A percentile compares a stretch with the other conserved stretches of the same genome.
Conservation (phyloP, 2,329 filamentous ascomycete genomes). For the Coniella lustricola region DNA sequence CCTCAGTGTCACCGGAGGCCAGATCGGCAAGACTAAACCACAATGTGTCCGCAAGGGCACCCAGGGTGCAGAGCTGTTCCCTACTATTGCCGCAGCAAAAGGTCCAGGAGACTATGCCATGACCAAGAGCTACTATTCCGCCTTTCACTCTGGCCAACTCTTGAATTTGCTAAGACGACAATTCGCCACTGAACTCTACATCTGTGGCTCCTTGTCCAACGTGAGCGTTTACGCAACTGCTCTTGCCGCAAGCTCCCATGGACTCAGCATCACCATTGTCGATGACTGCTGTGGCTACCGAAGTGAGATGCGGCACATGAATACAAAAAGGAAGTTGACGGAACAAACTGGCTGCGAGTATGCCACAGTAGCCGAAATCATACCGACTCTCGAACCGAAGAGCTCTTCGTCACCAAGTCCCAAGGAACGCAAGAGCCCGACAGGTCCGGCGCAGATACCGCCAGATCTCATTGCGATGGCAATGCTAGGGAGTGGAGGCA, state of each 20-base stretch:
- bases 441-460: slow-evolving; percentile 8
- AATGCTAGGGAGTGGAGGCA: slow-evolving; percentile 10
- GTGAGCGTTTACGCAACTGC: slow-evolving; percentile 87
- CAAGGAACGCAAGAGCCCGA: slow-evolving; percentile 18
- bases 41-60: slow-evolving; percentile 38
- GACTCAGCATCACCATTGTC: slow-evolving; percentile 77
- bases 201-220: slow-evolving; percentile 83
- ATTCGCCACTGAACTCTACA: slow-evolving; percentile 81
- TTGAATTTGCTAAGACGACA: slow-evolving; percentile 74
- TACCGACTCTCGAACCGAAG: slow-evolving; percentile 23
- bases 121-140: slow-evolving; percentile 79
- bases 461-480: slow-evolving; percentile 14
- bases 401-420: slow-evolving; percentile 13
- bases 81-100: slow-evolving; percentile 33
- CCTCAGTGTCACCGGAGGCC: slow-evolving; percentile 17
- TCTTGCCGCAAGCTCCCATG: slow-evolving; percentile 81
- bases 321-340: slow-evolving; percentile 63
- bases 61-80: slow-evolving; percentile 38
- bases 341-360: slow-evolving; percentile 69
- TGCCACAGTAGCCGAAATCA: slow-evolving; percentile 52
- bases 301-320: slow-evolving; percentile 58
- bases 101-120: slow-evolving; percentile 45
- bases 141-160: slow-evolving; percentile 68
- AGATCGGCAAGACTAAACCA: slow-evolving; percentile 24
- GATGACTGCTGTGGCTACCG: slow-evolving; percentile 86